A percentile compares a stretch with the other conserved stretches of the same genome.
Conservation (phyloP, 1,284 basidiomycete species). For the Pascua sp. region DNA sequence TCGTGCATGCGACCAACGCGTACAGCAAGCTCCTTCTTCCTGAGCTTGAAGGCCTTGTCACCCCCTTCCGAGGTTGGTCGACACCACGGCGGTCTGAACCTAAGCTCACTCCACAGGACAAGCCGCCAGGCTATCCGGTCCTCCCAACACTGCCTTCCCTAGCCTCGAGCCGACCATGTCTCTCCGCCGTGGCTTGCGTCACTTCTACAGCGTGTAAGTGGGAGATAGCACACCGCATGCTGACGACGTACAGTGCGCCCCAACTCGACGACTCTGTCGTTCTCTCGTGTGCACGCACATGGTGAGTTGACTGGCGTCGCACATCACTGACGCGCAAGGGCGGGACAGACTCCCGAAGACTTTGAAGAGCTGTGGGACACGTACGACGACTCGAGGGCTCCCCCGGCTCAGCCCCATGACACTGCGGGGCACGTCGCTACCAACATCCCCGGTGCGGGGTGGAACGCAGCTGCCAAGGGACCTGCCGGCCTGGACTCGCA, state of each 20-base stretch:
- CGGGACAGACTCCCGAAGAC: constrained; percentile 5
- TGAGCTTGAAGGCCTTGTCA: constrained; percentile 19
- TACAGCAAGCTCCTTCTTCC: constrained; percentile 27
- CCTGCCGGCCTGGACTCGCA: constrained; percentile 31
- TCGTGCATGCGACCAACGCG: constrained; percentile 35
- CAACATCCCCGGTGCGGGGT: not conserved
- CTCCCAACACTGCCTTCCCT: constrained; percentile 1
- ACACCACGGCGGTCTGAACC: not conserved
- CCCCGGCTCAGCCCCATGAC: not conserved
- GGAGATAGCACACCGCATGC: not conserved
- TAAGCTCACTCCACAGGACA: not conserved
- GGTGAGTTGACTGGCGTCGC: constrained; percentile 11
- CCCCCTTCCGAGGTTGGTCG: constrained; percentile 22
- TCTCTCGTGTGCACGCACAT: constrained; percentile 1
- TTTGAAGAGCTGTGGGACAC: not conserved
- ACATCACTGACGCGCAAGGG: constrained; percentile 12
- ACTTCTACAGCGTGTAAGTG: constrained; percentile 21
- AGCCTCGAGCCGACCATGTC: constrained; percentile 2
- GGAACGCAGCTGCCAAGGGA: constrained; percentile 4
- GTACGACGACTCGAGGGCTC: constrained; percentile 13
- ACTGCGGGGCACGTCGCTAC: not conserved
- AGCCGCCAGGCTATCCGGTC: not conserved
- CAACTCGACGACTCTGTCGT: constrained; percentile 3
- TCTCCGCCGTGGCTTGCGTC: constrained; percentile 12
- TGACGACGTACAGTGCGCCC: not conserved